Percentiles rank a stretch among this genome's conserved stretches.
These are phyloP conservation scores for Boletus calvinii DNA, from an alignment of 1,284 basidiomycete species.

Conservation along the genomic window DNA sequence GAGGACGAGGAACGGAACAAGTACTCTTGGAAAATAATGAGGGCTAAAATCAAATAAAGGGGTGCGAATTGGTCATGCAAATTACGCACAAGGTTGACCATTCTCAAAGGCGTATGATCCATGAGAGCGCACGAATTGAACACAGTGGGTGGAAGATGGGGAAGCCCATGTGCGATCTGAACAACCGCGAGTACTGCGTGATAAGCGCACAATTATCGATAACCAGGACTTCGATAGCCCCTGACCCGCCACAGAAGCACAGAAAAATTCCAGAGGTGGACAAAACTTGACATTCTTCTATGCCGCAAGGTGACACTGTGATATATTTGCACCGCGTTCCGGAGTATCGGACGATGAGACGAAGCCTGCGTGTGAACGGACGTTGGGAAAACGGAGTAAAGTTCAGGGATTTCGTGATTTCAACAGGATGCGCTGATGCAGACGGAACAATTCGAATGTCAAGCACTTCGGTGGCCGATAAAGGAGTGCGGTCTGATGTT, in stretches of 20 bases:
- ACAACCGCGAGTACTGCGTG: constrained; percentile 10
- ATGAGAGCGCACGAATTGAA: constrained; percentile 1
- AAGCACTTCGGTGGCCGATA: constrained; percentile 2
- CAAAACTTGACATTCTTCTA: constrained; percentile 23
- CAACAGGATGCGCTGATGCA: constrained; percentile 4
- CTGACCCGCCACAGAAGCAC: constrained; percentile 32
- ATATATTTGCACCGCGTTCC: constrained; percentile 19
- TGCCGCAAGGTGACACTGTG: constrained; percentile 19
- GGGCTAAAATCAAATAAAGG: background rate
- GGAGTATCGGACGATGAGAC: constrained; percentile 13
- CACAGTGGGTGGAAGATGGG: background rate
- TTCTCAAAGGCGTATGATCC: background rate
- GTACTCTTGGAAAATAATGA: background rate
- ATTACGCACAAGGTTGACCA: constrained; percentile 12
- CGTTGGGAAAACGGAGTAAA: constrained; percentile 15
- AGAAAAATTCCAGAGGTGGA: constrained; percentile 25
- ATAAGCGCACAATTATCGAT: constrained; percentile 31
- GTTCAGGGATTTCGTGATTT: constrained; percentile 21
- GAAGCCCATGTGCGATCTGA: background rate
- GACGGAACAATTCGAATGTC: constrained; percentile 2
- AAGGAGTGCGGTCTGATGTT: background rate
- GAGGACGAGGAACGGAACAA: background rate
- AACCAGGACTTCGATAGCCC: constrained; percentile 20
- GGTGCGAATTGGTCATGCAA: constrained; percentile 4
- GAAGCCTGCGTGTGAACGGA: constrained; percentile 22